A percentile compares a stretch with the other conserved stretches of the same genome.
Evolutionary conservation across 805 yeast species (phyloP).

Genomic region (Yamadazyma phyllophila): DNA sequence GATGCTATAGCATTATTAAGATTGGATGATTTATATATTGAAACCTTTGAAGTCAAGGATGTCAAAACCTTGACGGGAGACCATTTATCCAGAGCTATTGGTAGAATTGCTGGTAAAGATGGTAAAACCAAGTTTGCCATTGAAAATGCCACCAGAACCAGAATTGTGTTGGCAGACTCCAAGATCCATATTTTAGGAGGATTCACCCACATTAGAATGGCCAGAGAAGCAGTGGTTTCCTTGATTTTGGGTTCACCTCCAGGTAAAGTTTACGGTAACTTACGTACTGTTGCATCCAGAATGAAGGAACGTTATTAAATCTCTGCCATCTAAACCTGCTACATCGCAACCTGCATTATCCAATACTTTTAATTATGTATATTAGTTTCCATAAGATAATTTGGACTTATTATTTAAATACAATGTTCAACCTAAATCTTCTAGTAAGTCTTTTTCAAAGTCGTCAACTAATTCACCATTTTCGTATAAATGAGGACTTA

Average conservation of each 20-base stretch:
- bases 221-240: conserved; percentile 95
- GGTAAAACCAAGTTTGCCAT: conserved; percentile 98
- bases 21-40: conserved; percentile 93
- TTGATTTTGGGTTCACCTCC: conserved; percentile 97
- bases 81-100: conserved; percentile 97
- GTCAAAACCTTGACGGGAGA: conserved; percentile 95
- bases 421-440: conserved; percentile 15
- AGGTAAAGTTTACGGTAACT: conserved; percentile 95
- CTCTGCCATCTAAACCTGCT: not conserved
- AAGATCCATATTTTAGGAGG: conserved; percentile 97
- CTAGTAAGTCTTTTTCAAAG: conserved; percentile 38
- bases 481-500: conserved; percentile 58
- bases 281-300: conserved; percentile 95
- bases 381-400: not conserved
- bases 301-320: conserved; percentile 87
- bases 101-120: conserved; percentile 99
- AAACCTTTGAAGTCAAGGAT: conserved; percentile 95
- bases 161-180: conserved; percentile 95
- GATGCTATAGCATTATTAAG: conserved; percentile 94
- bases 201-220: conserved; percentile 94
- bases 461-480: conserved; percentile 53
- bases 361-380: conserved; percentile 3
- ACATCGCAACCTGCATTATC: not conserved
- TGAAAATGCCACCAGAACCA: conserved; percentile 96
- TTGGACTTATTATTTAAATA: conserved; percentile 1